Conservation (phyloP, 2,329 filamentous ascomycete genomes). For the Dryadomyces quercus-mongolicae region DNA sequence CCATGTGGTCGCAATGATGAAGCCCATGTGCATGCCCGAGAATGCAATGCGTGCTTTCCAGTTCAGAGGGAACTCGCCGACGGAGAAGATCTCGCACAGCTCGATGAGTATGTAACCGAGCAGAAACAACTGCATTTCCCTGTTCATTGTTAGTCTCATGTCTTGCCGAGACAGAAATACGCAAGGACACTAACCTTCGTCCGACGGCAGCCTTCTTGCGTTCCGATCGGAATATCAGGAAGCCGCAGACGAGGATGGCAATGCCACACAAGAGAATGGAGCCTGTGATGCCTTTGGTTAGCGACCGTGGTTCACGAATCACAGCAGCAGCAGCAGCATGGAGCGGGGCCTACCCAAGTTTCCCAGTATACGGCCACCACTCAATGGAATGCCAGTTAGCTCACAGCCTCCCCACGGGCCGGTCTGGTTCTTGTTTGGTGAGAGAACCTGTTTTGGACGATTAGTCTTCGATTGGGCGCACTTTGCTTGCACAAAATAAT, state of each 20-base stretch:
- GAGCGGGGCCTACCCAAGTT: conserved; percentile 55
- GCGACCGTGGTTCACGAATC: not conserved
- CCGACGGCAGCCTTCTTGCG: conserved; percentile 89
- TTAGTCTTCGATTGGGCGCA: conserved; percentile 1
- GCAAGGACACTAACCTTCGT: conserved; percentile 51
- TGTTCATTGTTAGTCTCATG: conserved; percentile 22
- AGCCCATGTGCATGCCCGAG: conserved; percentile 77
- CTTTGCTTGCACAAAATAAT: not conserved
- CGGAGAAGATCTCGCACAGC: conserved; percentile 93
- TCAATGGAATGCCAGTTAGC: conserved; percentile 62
- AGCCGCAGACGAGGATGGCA: conserved; percentile 55
- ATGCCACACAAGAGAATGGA: conserved; percentile 74
- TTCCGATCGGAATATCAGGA: conserved; percentile 70
- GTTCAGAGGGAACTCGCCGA: conserved; percentile 75
- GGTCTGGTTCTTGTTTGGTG: conserved; percentile 43
- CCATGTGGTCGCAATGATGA: conserved; percentile 82
- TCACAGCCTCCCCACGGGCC: conserved; percentile 57
- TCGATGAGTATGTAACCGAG: conserved; percentile 74
- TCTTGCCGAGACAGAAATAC: not conserved
- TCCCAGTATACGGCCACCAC: conserved; percentile 52
- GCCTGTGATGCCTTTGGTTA: conserved; percentile 33
- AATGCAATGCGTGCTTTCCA: conserved; percentile 66
- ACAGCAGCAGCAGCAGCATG: not conserved
- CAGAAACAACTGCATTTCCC: conserved; percentile 95
- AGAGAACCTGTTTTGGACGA: conserved; percentile 45